A percentile compares a stretch with the other conserved stretches of the same genome.
These are phyloP conservation scores for Streptanthus diversifolius DNA, from an alignment of 345 rosid genomes.

Conservation along the genomic window DNA sequence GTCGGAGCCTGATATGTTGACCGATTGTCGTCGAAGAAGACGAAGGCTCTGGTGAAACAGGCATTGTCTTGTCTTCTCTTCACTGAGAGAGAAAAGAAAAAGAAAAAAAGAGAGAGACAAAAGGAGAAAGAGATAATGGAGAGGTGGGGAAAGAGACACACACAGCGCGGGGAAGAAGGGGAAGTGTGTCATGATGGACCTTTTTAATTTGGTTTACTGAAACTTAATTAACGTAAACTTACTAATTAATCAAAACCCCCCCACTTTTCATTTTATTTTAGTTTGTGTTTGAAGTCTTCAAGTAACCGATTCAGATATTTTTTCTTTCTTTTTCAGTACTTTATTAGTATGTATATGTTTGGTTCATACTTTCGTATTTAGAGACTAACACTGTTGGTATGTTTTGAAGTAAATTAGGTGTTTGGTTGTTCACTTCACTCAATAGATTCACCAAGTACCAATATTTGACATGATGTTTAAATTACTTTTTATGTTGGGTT, in stretches of 20 bases:
- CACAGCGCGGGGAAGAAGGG: conserved; percentile 20
- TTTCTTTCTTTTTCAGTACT: neutral
- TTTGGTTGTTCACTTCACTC: neutral
- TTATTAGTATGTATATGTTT: neutral
- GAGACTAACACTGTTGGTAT: neutral
- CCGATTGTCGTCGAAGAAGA: conserved; percentile 44
- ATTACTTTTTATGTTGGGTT: neutral
- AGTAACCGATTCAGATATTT: conserved; percentile 11
- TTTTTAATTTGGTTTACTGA: conserved; percentile 16
- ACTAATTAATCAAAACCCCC: neutral
- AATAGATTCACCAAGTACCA: conserved; percentile 13
- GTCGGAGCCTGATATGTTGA: conserved; percentile 46
- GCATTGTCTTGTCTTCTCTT: conserved; percentile 38
- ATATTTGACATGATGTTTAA: conserved; percentile 21
- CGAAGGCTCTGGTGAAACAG: conserved; percentile 43
- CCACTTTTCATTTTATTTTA: neutral
- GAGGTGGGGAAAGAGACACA: conserved; percentile 1
- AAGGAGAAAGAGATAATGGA: conserved; percentile 9
- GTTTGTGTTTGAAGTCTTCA: conserved; percentile 16
- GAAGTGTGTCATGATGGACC: neutral
- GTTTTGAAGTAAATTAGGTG: neutral
- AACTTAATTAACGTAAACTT: conserved; percentile 13
- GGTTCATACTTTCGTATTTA: neutral
- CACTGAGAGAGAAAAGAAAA: neutral
- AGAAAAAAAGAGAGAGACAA: neutral